These are phyloP conservation scores for Hsuehochloa calcarea DNA, from an alignment of 176 grass and related monocot genomes.

Conservation along the genomic window DNA sequence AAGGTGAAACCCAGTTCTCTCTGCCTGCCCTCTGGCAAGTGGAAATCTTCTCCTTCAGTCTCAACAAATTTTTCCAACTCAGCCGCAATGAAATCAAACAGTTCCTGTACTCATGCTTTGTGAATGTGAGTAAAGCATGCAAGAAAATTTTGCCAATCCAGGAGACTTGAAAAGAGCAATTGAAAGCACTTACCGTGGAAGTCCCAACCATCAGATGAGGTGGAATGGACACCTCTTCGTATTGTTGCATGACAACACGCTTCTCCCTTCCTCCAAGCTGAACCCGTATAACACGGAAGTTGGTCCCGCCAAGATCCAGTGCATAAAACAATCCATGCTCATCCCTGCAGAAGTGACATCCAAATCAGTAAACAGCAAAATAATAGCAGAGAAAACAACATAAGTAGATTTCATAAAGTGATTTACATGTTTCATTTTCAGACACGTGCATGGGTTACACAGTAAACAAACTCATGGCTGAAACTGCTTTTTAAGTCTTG, in stretches of 20 bases:
- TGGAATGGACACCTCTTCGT: slow-evolving; percentile 74
- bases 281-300: slow-evolving; percentile 85
- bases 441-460: neutral
- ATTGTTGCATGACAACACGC: slow-evolving; percentile 60
- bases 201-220: slow-evolving; percentile 84
- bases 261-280: slow-evolving; percentile 66
- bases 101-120: slow-evolving; percentile 48
- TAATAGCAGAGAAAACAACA: neutral
- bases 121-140: slow-evolving; percentile 35
- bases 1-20: slow-evolving; percentile 94
- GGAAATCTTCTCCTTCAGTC: slow-evolving; percentile 73
- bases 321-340: slow-evolving; percentile 85
- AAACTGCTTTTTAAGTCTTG: neutral
- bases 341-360: slow-evolving; percentile 45
- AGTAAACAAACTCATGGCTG: neutral
- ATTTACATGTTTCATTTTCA: slow-evolving; percentile 5
- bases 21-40: slow-evolving; percentile 67
- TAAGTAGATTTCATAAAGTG: slow-evolving; percentile 1
- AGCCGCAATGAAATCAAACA: slow-evolving; percentile 91
- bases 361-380: slow-evolving; percentile 23
- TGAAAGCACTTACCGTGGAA: slow-evolving; percentile 55
- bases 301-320: slow-evolving; percentile 92
- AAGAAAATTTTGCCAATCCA: slow-evolving; percentile 11
- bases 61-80: slow-evolving; percentile 68
- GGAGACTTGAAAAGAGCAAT: neutral